Base-by-base conservation (phyloP, 1,284 basidiomycete genomes). In the Ustilago trichophora region DNA sequence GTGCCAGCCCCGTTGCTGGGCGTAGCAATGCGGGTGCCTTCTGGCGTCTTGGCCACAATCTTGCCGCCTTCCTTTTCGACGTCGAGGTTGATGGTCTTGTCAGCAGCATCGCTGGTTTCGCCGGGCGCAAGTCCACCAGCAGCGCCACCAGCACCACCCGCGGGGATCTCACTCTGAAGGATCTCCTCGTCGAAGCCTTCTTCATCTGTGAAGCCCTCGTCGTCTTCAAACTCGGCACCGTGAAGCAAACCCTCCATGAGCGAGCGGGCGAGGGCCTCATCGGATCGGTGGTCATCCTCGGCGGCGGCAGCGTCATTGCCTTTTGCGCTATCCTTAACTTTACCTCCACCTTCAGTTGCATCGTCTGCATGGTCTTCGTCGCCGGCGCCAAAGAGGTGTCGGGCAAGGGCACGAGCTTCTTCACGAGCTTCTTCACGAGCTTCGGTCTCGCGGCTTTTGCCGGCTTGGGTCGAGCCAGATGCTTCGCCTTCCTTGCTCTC, bases 21-120 rank as follows among this genome's bases (percentile, higher is more conserved):
- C 6, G 95, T 98, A 2, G 91, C 88, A 27, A 98, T 88, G 18
- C 93, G 87, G 0, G 94, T 97, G 1, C 95, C 95, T 62, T 97
- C 92, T 0, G 95, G 93, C 0, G 95, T 98, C 81, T 96, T 92
- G 9, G 93, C 94, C 77, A 93, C 92, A 8, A 98, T 87, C 77
- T 90, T 92, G n/a, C 65, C 72, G 29, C 57, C 73, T n/a, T 75
- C 73, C 46, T 68, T 62, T 16, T 67, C 69, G 22, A 75, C 72
- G 31, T 74, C 60, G 18, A 77, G 67, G 22, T 73, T 72, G 54
- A 77, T 67, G 8, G 76, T 76, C 59, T 71, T 69, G 50, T 76
- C 75, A 8, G 43, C 72, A 16, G 54, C 54, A n/a, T 54, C 55
- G 7, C 52, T 34, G 22, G 38, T 22, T 15, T 64, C 46, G 15